These are phyloP conservation scores for Coffea canephora DNA, from an alignment of 257 asterid genomes.

Conservation along the genomic window DNA sequence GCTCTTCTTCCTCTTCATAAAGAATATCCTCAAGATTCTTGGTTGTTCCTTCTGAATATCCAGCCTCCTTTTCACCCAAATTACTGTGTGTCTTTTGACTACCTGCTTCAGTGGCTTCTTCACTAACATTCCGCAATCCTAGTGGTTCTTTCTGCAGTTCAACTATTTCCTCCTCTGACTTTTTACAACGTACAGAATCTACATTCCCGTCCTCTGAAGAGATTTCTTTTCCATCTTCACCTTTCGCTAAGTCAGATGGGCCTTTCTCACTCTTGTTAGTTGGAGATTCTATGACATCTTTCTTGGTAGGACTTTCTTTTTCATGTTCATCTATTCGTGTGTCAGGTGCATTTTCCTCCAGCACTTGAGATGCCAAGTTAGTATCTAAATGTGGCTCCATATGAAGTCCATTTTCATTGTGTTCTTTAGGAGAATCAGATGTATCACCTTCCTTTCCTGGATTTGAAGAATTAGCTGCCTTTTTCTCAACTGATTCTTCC, in stretches of 20 bases:
- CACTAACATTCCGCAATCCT: conserved; percentile 19
- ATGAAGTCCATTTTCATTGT: conserved; percentile 5
- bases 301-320: conserved; percentile 23
- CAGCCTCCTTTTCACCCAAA: conserved; percentile 19
- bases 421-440: conserved; percentile 16
- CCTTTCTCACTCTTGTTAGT: conserved; percentile 16
- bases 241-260: conserved; percentile 3
- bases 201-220: conserved; percentile 24
- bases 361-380: conserved; percentile 16
- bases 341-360: conserved; percentile 24
- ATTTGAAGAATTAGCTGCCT: conserved; percentile 15
- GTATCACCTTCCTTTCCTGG: conserved; percentile 11
- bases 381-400: conserved; percentile 10
- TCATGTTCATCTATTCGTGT: conserved; percentile 18
- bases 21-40: conserved; percentile 34
- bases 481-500: conserved; percentile 26
- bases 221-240: conserved; percentile 23
- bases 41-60: conserved; percentile 19
- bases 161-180: conserved; percentile 28
- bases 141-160: conserved; percentile 26
- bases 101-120: conserved; percentile 27
- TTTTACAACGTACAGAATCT: conserved; percentile 18
- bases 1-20: conserved; percentile 54
- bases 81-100: conserved; percentile 18
- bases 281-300: conserved; percentile 11